Evolutionary conservation across 306 rosid species (phyloP).

Genomic region (Prinsepia uniflora): DNA sequence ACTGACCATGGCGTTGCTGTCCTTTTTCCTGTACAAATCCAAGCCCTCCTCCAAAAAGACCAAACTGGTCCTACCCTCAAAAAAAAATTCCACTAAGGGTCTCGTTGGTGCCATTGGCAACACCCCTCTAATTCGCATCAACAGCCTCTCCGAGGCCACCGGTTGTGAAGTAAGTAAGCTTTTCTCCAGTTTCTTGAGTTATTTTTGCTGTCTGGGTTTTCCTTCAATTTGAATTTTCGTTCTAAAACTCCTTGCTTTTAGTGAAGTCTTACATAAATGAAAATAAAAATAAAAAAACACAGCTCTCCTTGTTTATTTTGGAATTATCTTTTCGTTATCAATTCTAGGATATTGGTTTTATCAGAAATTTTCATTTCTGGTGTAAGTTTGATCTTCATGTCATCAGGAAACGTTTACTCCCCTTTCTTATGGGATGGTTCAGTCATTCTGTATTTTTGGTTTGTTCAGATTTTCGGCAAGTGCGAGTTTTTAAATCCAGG

Average conservation of each 20-base stretch:
- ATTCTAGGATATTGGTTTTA: background rate
- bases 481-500: slow-evolving; percentile 97
- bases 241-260: background rate
- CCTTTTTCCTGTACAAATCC: slow-evolving; percentile 37
- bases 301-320: background rate
- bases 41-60: slow-evolving; percentile 25
- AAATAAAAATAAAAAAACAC: no score
- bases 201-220: slow-evolving; percentile 14
- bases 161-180: slow-evolving; percentile 57
- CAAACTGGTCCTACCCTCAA: background rate
- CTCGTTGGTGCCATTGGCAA: slow-evolving; percentile 73
- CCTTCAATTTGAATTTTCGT: background rate
- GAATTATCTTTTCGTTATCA: background rate
- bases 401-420: background rate
- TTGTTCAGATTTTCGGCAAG: slow-evolving; percentile 72
- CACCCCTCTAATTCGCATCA: slow-evolving; percentile 85
- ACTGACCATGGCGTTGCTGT: slow-evolving; percentile 28
- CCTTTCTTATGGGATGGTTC: background rate
- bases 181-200: background rate
- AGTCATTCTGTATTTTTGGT: background rate
- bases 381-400: background rate
- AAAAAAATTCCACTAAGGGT: slow-evolving; percentile 41
- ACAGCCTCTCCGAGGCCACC: slow-evolving; percentile 88
- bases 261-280: background rate
- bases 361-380: background rate